Evolutionary conservation across 164 flowering plant genomes (phyloP).

Genomic region (Chimonanthus salicifolius): DNA sequence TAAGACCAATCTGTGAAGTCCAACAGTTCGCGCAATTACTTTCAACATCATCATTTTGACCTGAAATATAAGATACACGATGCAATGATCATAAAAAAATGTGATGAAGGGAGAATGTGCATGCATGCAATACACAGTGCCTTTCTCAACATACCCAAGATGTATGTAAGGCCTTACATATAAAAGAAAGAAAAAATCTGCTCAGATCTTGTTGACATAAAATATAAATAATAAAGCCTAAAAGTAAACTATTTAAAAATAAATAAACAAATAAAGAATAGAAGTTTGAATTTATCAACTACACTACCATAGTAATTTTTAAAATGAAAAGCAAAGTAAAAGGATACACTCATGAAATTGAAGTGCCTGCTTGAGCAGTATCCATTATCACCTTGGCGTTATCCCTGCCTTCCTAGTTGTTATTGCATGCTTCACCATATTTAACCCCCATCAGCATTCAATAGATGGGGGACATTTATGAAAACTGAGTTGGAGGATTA

Average conservation of each 20-base stretch:
- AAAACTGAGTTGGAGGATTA: neutral
- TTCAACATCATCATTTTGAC: slow-evolving; percentile 92
- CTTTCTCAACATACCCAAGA: too few species aligned
- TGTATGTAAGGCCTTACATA: too few species aligned
- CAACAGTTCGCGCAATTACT: slow-evolving; percentile 80
- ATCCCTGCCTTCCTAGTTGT: neutral
- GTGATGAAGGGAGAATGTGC: neutral
- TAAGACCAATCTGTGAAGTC: slow-evolving; percentile 72
- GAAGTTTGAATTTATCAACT: too few species aligned
- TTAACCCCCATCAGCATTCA: neutral
- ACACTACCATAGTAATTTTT: too few species aligned
- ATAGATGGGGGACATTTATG: neutral
- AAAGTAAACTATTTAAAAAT: too few species aligned
- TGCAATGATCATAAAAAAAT: neutral
- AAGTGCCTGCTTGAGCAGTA: neutral
- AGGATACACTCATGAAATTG: neutral
- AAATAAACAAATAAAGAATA: too few species aligned
- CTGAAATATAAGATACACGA: slow-evolving; percentile 28
- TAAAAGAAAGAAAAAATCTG: too few species aligned
- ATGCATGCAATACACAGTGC: too few species aligned
- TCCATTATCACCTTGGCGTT: neutral
- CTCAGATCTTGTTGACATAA: too few species aligned
- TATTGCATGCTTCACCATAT: neutral
- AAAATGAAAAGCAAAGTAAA: neutral
- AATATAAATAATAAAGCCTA: too few species aligned